A percentile compares a stretch with the other conserved stretches of the same genome.
These are phyloP conservation scores for Chaetoscypha palmicola DNA, from an alignment of 2,329 filamentous ascomycete genomes.

Conservation along the genomic window DNA sequence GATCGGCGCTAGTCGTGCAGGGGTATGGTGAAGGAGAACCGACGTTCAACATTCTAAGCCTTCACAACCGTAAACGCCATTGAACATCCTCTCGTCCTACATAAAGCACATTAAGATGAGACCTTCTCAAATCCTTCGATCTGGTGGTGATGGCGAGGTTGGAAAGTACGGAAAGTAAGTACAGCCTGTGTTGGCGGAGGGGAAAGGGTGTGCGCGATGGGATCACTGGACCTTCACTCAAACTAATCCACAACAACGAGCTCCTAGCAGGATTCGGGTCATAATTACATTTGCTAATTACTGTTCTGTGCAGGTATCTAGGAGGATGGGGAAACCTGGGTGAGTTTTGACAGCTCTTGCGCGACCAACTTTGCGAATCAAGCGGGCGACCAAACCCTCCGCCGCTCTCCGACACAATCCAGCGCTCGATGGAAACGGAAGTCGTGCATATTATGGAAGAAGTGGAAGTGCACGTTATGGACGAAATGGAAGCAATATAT, in stretches of 20 bases:
- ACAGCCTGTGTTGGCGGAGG: conserved; percentile 1
- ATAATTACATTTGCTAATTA: too few relatives aligned
- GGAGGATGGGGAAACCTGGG: conserved; percentile 31
- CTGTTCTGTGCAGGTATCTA: conserved; percentile 26
- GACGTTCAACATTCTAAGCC: conserved; percentile 15
- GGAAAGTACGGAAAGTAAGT: conserved; percentile 34
- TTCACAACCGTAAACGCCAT: conserved; percentile 15
- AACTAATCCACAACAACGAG: too few relatives aligned
- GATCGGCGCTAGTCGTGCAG: conserved; percentile 22
- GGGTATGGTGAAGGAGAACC: conserved; percentile 19
- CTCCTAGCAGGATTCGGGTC: too few relatives aligned
- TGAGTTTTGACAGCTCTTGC: conserved; percentile 23
- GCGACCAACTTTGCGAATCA: too few relatives aligned
- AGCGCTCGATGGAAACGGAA: neutral
- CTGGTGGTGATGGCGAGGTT: conserved; percentile 28
- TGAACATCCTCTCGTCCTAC: conserved; percentile 16
- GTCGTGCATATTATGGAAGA: too few relatives aligned
- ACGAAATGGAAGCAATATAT: neutral
- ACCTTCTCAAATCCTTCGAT: conserved; percentile 29
- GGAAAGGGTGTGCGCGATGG: conserved; percentile 14
- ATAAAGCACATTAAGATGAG: conserved; percentile 27
- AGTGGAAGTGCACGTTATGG: neutral
- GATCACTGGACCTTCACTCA: neutral
- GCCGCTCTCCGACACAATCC: neutral
- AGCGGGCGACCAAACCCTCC: neutral